Conservation (phyloP, 225 moss, liverwort and hornwort species). For the Ulota crispa region DNA sequence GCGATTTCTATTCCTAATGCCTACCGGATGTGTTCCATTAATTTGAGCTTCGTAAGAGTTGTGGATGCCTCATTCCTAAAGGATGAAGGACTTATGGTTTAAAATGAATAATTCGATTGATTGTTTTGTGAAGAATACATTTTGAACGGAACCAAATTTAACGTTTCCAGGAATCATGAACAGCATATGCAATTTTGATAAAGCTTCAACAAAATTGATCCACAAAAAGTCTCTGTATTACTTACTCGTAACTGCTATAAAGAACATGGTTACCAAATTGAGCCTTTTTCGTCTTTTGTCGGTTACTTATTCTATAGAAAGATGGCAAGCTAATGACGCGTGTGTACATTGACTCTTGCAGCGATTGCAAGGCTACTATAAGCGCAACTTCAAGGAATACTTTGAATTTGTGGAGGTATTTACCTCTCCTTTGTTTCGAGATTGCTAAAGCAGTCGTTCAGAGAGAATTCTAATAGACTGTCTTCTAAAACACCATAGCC, state of each 20-base stretch:
- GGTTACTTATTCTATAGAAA: background rate
- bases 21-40: background rate
- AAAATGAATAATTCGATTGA: no score
- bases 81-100: background rate
- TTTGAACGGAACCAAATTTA: no score
- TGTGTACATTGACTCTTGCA: conserved; percentile 40
- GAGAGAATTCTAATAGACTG: background rate
- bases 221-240: no score
- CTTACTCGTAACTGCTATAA: no score
- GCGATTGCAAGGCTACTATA: conserved; percentile 88
- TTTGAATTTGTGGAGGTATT: conserved; percentile 89
- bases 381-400: conserved; percentile 91
- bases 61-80: background rate
- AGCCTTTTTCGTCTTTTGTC: no score
- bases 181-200: no score
- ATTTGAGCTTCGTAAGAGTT: background rate
- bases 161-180: no score
- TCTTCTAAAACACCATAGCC: background rate
- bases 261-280: no score
- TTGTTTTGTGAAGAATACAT: no score
- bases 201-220: no score
- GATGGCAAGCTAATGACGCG: background rate
- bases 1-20: background rate
- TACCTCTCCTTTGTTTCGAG: background rate
- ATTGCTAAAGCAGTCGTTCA: background rate